Evolutionary conservation across 352 stramenopile species (phyloP).

Genomic region (Elongisporangium prolatum): DNA sequence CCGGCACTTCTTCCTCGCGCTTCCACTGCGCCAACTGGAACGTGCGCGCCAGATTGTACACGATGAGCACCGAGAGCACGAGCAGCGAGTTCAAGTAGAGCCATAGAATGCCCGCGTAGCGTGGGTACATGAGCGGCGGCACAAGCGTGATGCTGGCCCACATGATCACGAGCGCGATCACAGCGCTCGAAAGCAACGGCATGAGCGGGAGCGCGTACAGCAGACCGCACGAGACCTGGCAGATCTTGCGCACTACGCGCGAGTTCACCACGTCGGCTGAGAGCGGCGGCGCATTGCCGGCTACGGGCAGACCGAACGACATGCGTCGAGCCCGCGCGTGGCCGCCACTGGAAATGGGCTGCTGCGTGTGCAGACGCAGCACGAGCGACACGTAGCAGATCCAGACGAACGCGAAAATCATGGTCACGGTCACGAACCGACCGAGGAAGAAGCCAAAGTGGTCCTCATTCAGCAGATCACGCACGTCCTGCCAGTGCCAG

Average conservation of each 20-base stretch:
- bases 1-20: conserved; percentile 50
- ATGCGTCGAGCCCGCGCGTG: conserved; percentile 33
- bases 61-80: conserved; percentile 51
- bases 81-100: conserved; percentile 55
- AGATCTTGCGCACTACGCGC: conserved; percentile 58
- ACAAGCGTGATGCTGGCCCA: conserved; percentile 47
- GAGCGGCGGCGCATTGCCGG: conserved; percentile 43
- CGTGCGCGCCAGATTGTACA: conserved; percentile 63
- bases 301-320: conserved; percentile 52
- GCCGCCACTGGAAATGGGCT: conserved; percentile 16
- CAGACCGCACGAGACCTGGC: conserved; percentile 69
- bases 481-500: conserved; percentile 74
- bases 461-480: conserved; percentile 53
- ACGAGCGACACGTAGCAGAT: conserved; percentile 64
- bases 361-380: conserved; percentile 57
- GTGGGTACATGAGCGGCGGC: conserved; percentile 61
- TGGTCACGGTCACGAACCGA: conserved; percentile 47
- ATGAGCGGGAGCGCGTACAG: conserved; percentile 66
- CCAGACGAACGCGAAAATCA: conserved; percentile 65
- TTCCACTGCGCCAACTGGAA: conserved; percentile 67
- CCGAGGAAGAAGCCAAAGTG: conserved; percentile 55
- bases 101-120: conserved; percentile 65
- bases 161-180: conserved; percentile 42
- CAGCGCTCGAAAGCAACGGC: conserved; percentile 57
- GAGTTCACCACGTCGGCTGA: conserved; percentile 74